Percentiles rank a stretch among this genome's conserved stretches.
Evolutionary conservation across 1,284 basidiomycete species (phyloP).

Genomic region (Microbotryum lychnidis-dioicae): DNA sequence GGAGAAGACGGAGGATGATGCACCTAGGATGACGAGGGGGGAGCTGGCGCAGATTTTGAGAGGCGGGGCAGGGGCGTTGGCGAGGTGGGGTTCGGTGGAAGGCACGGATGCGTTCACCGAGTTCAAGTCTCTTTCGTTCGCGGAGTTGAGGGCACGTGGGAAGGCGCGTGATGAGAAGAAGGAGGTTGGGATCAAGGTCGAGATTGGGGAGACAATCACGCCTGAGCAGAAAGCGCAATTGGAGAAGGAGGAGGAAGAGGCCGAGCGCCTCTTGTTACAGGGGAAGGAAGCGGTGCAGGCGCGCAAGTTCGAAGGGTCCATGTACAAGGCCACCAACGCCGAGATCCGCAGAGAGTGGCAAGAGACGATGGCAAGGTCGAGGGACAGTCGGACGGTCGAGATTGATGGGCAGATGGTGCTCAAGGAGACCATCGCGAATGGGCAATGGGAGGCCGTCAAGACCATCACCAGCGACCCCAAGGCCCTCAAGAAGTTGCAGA

Average conservation of each 20-base stretch:
- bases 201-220: conserved; percentile 14
- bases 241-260: conserved; percentile 46
- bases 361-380: conserved; percentile 37
- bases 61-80: conserved; percentile 17
- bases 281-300: conserved; percentile 54
- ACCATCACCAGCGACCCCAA: conserved; percentile 29
- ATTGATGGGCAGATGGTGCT: conserved; percentile 45
- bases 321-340: conserved; percentile 45
- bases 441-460: conserved; percentile 30
- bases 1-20: conserved; percentile 43
- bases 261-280: conserved; percentile 49
- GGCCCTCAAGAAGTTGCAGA: conserved; percentile 14
- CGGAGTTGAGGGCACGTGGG: conserved; percentile 22
- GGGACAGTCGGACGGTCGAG: conserved; percentile 42
- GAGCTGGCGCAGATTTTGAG: conserved; percentile 20
- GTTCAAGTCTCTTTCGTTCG: conserved; percentile 26
- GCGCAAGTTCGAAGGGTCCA: conserved; percentile 52
- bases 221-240: conserved; percentile 35
- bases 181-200: conserved; percentile 20
- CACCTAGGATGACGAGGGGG: conserved; percentile 48
- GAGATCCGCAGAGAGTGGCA: conserved; percentile 42
- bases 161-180: conserved; percentile 20
- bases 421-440: conserved; percentile 20
- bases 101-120: conserved; percentile 18
- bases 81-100: conserved; percentile 1